Evolutionary conservation across 2,329 filamentous ascomycete genomes (phyloP).

Genomic region (Dendrostoma leiphaemia): DNA sequence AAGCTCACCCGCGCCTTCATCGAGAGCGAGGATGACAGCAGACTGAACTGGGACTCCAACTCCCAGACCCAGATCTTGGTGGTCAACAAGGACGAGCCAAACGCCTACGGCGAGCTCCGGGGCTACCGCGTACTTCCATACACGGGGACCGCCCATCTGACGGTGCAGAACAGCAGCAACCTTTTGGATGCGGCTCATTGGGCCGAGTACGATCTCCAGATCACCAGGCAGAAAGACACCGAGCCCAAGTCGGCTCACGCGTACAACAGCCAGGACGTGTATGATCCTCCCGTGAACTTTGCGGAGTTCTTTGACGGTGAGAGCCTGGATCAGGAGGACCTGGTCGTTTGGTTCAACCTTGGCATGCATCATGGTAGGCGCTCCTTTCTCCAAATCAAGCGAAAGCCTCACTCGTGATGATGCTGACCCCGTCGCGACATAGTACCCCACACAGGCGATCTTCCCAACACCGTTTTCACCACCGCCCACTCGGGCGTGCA

Average conservation of each 20-base stretch:
- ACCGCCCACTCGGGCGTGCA: conserved; percentile 42
- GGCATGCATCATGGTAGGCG: conserved; percentile 52
- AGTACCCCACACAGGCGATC: conserved; percentile 42
- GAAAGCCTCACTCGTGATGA: no score
- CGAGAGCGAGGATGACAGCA: conserved; percentile 38
- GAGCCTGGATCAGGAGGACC: conserved; percentile 39
- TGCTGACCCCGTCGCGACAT: no score
- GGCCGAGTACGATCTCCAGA: conserved; percentile 49
- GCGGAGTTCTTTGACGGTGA: conserved; percentile 45
- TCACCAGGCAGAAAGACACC: conserved; percentile 50
- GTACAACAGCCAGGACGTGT: conserved; percentile 41
- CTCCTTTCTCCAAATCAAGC: no score
- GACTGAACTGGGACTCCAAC: conserved; percentile 49
- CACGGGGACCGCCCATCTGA: conserved; percentile 41
- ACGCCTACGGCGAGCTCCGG: conserved; percentile 48
- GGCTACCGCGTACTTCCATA: conserved; percentile 48
- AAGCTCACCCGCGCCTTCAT: conserved; percentile 42
- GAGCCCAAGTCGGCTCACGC: conserved; percentile 46
- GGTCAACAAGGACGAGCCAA: conserved; percentile 48
- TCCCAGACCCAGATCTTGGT: conserved; percentile 44
- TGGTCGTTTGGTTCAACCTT: conserved; percentile 51
- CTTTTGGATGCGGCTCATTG: conserved; percentile 44
- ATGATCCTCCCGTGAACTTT: conserved; percentile 51
- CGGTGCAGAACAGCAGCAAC: conserved; percentile 45
- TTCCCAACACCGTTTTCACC: conserved; percentile 53